phyloP scores from a whole-genome alignment of 1,284 basidiomycete genomes.

The Rhizoctonia solani region DNA sequence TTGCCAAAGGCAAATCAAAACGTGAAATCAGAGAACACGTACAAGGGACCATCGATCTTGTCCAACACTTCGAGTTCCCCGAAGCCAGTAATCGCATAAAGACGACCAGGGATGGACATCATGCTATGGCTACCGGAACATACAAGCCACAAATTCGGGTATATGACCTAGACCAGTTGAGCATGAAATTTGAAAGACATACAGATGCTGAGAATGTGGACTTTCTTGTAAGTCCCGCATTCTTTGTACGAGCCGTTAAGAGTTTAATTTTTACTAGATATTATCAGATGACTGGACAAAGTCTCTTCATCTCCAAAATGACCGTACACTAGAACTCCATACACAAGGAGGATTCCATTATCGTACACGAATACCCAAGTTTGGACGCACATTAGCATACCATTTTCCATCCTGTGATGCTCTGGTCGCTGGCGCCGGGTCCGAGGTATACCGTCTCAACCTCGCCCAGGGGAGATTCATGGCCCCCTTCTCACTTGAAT shows the following conservation, averaged over 20 bases:
- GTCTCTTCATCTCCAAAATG: slow-evolving; percentile 93
- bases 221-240: slow-evolving; percentile 81
- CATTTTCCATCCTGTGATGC: slow-evolving; percentile 84
- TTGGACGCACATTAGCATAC: slow-evolving; percentile 91
- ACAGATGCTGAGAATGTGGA: slow-evolving; percentile 98
- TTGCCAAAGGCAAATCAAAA: slow-evolving; percentile 68
- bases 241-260: slow-evolving; percentile 9
- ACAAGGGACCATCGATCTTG: slow-evolving; percentile 81
- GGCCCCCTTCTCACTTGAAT: slow-evolving; percentile 69
- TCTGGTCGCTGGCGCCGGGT: slow-evolving; percentile 74
- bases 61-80: slow-evolving; percentile 96
- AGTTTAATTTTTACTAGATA: slow-evolving; percentile 59
- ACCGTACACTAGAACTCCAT: slow-evolving; percentile 93
- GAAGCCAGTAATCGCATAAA: slow-evolving; percentile 92
- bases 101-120: slow-evolving; percentile 88
- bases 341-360: slow-evolving; percentile 94
- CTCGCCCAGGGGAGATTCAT: slow-evolving; percentile 95
- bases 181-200: slow-evolving; percentile 95
- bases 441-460: slow-evolving; percentile 91
- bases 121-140: slow-evolving; percentile 92
- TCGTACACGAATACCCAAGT: slow-evolving; percentile 89
- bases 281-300: slow-evolving; percentile 99
- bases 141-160: slow-evolving; percentile 98
- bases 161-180: slow-evolving; percentile 93
- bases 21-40: slow-evolving; percentile 66